These are phyloP conservation scores for Ophiostoma quercus DNA, from an alignment of 2,329 filamentous ascomycete genomes.

Conservation along the genomic window DNA sequence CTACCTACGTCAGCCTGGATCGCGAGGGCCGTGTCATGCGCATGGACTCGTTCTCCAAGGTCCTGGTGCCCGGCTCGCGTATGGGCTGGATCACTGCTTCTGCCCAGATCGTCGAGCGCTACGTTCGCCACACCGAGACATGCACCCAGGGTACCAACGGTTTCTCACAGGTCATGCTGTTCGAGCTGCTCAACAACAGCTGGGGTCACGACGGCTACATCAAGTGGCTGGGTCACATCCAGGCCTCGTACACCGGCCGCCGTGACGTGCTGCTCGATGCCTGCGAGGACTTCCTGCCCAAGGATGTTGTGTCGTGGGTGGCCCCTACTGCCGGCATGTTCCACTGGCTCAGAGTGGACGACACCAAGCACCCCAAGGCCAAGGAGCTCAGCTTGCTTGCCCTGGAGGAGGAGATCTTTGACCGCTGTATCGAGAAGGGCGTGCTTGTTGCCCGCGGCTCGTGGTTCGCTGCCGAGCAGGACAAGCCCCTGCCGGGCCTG, in stretches of 20 bases:
- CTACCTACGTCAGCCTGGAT: conserved; percentile 74
- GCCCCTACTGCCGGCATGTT: conserved; percentile 91
- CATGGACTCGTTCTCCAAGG: conserved; percentile 90
- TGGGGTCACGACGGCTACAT: conserved; percentile 93
- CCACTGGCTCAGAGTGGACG: conserved; percentile 57
- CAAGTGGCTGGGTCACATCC: conserved; percentile 79
- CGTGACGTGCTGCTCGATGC: conserved; percentile 72
- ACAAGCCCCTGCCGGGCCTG: conserved; percentile 55
- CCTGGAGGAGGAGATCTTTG: conserved; percentile 84
- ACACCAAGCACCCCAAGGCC: conserved; percentile 17
- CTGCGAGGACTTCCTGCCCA: conserved; percentile 72
- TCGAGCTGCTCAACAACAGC: conserved; percentile 74
- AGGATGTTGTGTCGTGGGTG: conserved; percentile 70
- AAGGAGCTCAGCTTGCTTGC: conserved; percentile 48
- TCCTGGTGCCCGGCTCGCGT: conserved; percentile 75
- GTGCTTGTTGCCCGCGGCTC: conserved; percentile 79
- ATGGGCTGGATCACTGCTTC: conserved; percentile 86
- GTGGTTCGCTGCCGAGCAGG: conserved; percentile 80
- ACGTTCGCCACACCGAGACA: conserved; percentile 74
- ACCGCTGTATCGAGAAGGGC: conserved; percentile 66
- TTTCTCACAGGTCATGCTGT: conserved; percentile 75
- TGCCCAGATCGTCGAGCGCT: conserved; percentile 77
- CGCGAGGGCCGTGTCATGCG: conserved; percentile 82
- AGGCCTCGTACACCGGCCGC: conserved; percentile 73
- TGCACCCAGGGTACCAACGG: conserved; percentile 82